Evolutionary conservation across 176 grass and related monocot genomes (phyloP), one percentile per base, ranked within the genome.

Genomic region (Cymbopogon citratus): DNA sequence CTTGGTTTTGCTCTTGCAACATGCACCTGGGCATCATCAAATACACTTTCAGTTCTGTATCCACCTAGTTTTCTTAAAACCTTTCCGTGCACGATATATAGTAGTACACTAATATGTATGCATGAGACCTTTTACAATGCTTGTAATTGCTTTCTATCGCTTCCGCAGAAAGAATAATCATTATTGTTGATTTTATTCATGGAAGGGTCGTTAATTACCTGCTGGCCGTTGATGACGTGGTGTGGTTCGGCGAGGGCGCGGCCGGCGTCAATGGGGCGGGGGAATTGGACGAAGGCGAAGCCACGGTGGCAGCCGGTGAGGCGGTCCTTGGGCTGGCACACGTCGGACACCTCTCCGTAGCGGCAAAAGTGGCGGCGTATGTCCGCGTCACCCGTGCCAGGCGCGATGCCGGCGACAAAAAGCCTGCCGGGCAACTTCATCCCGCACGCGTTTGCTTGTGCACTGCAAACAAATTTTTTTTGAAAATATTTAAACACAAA

Each of bases 301-400:
- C 78, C 38, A 16, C 79, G 75, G 3, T 57, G 78, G 14, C 19
- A 39, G 14, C 57, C 69, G 35, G 60, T 86, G 44, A 65, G 9
- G 25, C 79, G 15, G 63, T 90, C 35, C 38, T 65, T 74, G 15
- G 84, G 69, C n/a, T 74, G 79, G 78, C 45, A 74, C 19, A 82
- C 75, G 45, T 78, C 59, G n/a, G 49, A 34, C 67, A 90, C 79
- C 5, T 90, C 83, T 24, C 88, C 88, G 35, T 86, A 90, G 66
- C 29, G 70, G 10, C 26, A 2, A 38, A 90, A 90, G 73, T 90
- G 29, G 66, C 26, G 7, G 59, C 43, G 36, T 21, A 90, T 74
- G 7, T 71, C 44, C 9, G 43, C 67, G 4, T 83, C 78, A 12
- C 61, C 0, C 83, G 88, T 82, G 9, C 63, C 45, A 1, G 11